Conservation (phyloP, 169 alveolate genomes). For the Cryptosporidium sp. region DNA sequence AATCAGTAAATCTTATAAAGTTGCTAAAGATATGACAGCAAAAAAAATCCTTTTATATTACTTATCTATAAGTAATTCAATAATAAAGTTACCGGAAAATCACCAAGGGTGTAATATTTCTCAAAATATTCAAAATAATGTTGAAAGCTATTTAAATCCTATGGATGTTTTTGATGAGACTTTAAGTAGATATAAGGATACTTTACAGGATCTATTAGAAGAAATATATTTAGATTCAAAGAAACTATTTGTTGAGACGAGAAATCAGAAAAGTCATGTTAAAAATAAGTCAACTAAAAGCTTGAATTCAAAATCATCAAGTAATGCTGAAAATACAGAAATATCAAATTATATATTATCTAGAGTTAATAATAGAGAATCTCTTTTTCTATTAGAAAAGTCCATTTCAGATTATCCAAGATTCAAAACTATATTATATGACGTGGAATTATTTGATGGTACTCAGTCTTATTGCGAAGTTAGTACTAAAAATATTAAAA, state of each 20-base stretch:
- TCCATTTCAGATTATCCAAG: slow-evolving; percentile 59
- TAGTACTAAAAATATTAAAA: slow-evolving; percentile 27
- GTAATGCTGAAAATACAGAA: background rate
- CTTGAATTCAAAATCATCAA: background rate
- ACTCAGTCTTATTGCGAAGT: slow-evolving; percentile 56
- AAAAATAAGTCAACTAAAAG: background rate
- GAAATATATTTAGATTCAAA: slow-evolving; percentile 38
- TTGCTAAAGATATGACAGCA: slow-evolving; percentile 47
- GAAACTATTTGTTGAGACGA: background rate
- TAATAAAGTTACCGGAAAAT: slow-evolving; percentile 47
- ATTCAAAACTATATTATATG: slow-evolving; percentile 12
- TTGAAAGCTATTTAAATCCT: slow-evolving; percentile 27
- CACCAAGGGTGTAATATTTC: background rate
- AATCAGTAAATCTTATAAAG: slow-evolving; percentile 59
- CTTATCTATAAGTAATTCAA: slow-evolving; percentile 28
- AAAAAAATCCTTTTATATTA: slow-evolving; percentile 22
- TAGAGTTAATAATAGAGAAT: slow-evolving; percentile 55
- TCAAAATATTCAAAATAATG: background rate
- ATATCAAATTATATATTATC: slow-evolving; percentile 16
- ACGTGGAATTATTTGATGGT: slow-evolving; percentile 17
- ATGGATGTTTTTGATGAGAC: slow-evolving; percentile 63
- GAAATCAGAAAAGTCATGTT: background rate
- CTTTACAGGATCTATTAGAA: slow-evolving; percentile 37
- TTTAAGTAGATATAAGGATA: slow-evolving; percentile 37
- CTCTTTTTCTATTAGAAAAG: slow-evolving; percentile 46